These are phyloP conservation scores for Fusarium marasasianum DNA, from an alignment of 2,329 filamentous ascomycete species.

Conservation along the genomic window DNA sequence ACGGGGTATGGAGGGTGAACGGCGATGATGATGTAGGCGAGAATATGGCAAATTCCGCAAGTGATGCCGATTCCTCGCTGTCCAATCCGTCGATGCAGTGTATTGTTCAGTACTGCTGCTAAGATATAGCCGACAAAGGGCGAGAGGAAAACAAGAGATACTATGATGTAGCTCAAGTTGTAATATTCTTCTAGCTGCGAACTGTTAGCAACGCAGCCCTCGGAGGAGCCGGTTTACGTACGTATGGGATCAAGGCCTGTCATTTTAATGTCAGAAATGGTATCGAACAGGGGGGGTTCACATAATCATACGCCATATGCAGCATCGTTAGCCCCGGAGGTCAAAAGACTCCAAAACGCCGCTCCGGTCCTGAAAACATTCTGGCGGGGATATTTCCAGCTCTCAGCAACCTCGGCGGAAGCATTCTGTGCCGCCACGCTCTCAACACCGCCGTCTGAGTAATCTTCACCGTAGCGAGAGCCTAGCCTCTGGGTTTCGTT, in stretches of 20 bases:
- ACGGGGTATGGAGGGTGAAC: slow-evolving; percentile 75
- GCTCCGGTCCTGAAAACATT: slow-evolving; percentile 61
- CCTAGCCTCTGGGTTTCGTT: slow-evolving; percentile 4
- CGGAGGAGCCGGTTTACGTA: slow-evolving; percentile 37
- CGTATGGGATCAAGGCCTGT: slow-evolving; percentile 59
- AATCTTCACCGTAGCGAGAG: neutral
- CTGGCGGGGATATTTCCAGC: slow-evolving; percentile 32
- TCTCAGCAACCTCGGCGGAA: slow-evolving; percentile 15
- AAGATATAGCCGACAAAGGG: slow-evolving; percentile 72
- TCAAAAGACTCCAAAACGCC: slow-evolving; percentile 66
- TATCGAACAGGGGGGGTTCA: neutral
- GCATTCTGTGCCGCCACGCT: slow-evolving; percentile 1
- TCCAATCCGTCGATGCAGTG: slow-evolving; percentile 42
- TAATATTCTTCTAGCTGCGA: slow-evolving; percentile 60
- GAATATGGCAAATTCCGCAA: slow-evolving; percentile 66
- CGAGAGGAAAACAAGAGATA: slow-evolving; percentile 73
- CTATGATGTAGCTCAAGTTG: slow-evolving; percentile 65
- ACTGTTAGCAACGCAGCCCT: neutral
- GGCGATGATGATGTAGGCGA: slow-evolving; percentile 71
- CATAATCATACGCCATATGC: slow-evolving; percentile 62
- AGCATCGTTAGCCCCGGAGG: slow-evolving; percentile 67
- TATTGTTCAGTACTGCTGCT: slow-evolving; percentile 70
- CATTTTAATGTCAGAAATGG: neutral
- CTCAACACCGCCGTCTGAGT: slow-evolving; percentile 2
- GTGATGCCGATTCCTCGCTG: slow-evolving; percentile 68